These are phyloP conservation scores for Serpula lacrymans DNA, from an alignment of 768 basidiomycete genomes.

Conservation along the genomic window DNA sequence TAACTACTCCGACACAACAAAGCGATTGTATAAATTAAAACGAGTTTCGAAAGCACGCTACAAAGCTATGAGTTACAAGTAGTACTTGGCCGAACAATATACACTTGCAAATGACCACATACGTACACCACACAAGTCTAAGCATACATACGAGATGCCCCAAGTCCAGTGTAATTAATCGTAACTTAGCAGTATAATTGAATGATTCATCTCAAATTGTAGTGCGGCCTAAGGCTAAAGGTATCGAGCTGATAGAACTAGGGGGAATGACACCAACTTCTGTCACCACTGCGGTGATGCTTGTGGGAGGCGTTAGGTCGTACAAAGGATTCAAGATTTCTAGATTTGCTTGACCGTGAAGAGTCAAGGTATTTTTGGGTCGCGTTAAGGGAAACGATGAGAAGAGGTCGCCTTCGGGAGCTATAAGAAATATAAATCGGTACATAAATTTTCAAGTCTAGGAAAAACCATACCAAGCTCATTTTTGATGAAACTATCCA, in stretches of 20 bases:
- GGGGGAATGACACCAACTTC: constrained; percentile 96
- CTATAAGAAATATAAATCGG: constrained; percentile 10
- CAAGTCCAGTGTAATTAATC: neutral
- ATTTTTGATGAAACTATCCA: constrained; percentile 95
- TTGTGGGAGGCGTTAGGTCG: constrained; percentile 88
- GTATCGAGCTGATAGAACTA: constrained; percentile 83
- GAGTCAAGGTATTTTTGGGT: constrained; percentile 5
- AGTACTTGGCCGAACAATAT: too few species aligned
- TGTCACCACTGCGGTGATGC: constrained; percentile 94
- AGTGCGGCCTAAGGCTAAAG: constrained; percentile 49
- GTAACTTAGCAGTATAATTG: neutral
- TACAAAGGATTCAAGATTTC: constrained; percentile 87
- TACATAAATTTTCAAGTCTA: neutral
- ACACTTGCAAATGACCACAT: too few species aligned
- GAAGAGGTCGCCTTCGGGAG: constrained; percentile 23
- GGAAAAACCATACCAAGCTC: constrained; percentile 68
- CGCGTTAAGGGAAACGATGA: constrained; percentile 13
- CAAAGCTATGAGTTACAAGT: too few species aligned
- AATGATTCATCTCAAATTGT: constrained; percentile 6
- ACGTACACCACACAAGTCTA: neutral
- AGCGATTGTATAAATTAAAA: too few species aligned
- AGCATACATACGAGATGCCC: neutral
- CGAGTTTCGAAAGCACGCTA: too few species aligned
- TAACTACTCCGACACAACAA: too few species aligned
- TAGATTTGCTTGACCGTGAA: constrained; percentile 47